Conservation (phyloP, 495 filamentous ascomycete species). For the Podospora didyma region DNA sequence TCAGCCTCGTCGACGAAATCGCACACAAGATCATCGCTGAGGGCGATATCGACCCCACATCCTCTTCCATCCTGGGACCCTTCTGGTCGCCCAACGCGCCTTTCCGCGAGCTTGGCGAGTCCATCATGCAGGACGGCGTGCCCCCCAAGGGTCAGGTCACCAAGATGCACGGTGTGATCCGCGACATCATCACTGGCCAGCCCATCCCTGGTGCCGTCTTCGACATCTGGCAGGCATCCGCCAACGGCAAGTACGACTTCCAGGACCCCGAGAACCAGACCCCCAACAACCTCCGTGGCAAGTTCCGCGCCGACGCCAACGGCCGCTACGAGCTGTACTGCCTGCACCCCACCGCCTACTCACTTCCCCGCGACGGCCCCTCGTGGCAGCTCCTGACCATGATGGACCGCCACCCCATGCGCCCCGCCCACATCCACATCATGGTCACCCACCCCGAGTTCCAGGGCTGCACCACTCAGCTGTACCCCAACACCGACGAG, state of each 20-base stretch:
- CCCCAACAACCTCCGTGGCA: conserved; percentile 80
- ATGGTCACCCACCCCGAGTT: conserved; percentile 56
- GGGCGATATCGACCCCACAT: conserved; percentile 65
- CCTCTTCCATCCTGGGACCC: conserved; percentile 78
- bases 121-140: conserved; percentile 65
- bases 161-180: conserved; percentile 71
- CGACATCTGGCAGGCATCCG: conserved; percentile 82
- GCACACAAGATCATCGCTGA: conserved; percentile 76
- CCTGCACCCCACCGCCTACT: conserved; percentile 77
- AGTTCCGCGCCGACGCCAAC: conserved; percentile 72
- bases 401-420: conserved; percentile 78
- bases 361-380: conserved; percentile 70
- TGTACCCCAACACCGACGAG: conserved; percentile 68
- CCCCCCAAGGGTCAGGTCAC: conserved; percentile 58
- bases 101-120: conserved; percentile 65
- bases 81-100: conserved; percentile 86
- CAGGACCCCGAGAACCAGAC: conserved; percentile 73
- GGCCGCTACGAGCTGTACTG: conserved; percentile 79
- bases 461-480: conserved; percentile 70
- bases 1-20: conserved; percentile 76
- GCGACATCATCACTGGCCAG: conserved; percentile 67
- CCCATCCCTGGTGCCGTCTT: conserved; percentile 68
- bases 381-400: conserved; percentile 63
- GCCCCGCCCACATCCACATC: conserved; percentile 83
- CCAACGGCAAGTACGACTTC: conserved; percentile 88